These are phyloP conservation scores for Dictyophora rubrovolvata DNA, from an alignment of 768 basidiomycete species.

Conservation along the genomic window DNA sequence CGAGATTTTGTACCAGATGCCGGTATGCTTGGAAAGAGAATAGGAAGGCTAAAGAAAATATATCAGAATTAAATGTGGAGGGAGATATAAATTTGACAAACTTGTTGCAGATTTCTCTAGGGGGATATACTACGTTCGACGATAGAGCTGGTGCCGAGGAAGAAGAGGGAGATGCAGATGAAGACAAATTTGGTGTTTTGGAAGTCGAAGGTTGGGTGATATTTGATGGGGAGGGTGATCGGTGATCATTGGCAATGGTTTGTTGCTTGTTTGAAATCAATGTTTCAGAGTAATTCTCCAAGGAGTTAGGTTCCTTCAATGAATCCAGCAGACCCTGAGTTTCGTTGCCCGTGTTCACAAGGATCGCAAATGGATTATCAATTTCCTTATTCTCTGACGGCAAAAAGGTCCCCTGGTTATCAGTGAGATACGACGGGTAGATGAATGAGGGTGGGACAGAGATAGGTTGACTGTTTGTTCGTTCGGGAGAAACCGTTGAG, in stretches of 20 bases:
- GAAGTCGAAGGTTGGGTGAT: neutral
- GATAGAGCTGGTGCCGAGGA: neutral
- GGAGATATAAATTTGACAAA: neutral
- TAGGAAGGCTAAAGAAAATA: constrained; percentile 48
- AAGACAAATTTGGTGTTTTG: neutral
- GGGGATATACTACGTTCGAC: constrained; percentile 7
- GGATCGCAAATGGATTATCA: neutral
- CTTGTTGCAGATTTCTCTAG: constrained; percentile 3
- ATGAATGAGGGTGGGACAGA: neutral
- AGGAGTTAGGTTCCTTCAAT: too few species aligned
- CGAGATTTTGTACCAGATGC: constrained; percentile 78
- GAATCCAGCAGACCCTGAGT: neutral
- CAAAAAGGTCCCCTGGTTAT: neutral
- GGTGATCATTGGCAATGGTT: neutral
- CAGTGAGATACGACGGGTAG: neutral
- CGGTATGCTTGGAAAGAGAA: constrained; percentile 78
- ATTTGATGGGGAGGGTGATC: neutral
- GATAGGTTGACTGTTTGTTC: neutral
- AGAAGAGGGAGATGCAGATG: neutral
- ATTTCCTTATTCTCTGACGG: neutral
- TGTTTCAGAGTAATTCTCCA: too few species aligned
- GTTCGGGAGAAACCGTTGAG: neutral
- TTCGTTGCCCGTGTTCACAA: neutral
- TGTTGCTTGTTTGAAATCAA: too few species aligned
- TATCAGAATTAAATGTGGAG: neutral